Evolutionary conservation across 148 eudicot genomes (phyloP), one percentile per base, ranked within the genome.

Genomic region (Cornus florida): DNA sequence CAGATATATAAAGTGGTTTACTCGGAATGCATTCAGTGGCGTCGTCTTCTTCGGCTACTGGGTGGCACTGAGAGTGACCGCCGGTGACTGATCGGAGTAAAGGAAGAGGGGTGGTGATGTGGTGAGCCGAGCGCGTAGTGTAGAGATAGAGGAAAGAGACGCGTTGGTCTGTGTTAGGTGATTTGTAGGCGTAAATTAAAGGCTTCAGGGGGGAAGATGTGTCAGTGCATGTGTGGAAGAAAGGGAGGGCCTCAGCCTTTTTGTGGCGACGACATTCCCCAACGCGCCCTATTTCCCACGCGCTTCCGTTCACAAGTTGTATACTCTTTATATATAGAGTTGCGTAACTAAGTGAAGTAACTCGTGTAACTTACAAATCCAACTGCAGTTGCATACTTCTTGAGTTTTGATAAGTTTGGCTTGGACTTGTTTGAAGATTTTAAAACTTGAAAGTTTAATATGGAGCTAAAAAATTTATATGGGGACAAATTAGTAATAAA

Each of bases 211-310:
- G 32, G 22, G 22, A n/a, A 70, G 82, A 35, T 13, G 82, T 72
- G 68, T 13, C 81, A 79, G 64, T 10, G 80, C 84, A 79, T 83
- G 84, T 81, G 89, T 77, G 86, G 74, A 69, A 43, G 48, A 6
- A 43, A 43, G 9, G 48, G 1, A 68, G 77, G 71, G 83, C 48
- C 77, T 66, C 73, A 74, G 39, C 74, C 67, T 74, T 74, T 69
- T 68, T 23, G 65, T 69, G 39, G 78, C 68, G 73, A 74, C 65
- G 22, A 19, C 19, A 22, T n/a, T 53, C 23, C 4, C n/a, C 28
- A 69, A 68, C 77, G 77, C 71, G 73, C 68, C 48, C 28, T 28
- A 0, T 53, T 35, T 7, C n/a, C 41, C 74, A 68, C 77, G 77
- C 71, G 73, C 68, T 53, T 20, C 7, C 0, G 12, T 16, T 16